Evolutionary conservation across 192 early-diverging fungal genomes (phyloP).

Genomic region (Mortierella alpina): DNA sequence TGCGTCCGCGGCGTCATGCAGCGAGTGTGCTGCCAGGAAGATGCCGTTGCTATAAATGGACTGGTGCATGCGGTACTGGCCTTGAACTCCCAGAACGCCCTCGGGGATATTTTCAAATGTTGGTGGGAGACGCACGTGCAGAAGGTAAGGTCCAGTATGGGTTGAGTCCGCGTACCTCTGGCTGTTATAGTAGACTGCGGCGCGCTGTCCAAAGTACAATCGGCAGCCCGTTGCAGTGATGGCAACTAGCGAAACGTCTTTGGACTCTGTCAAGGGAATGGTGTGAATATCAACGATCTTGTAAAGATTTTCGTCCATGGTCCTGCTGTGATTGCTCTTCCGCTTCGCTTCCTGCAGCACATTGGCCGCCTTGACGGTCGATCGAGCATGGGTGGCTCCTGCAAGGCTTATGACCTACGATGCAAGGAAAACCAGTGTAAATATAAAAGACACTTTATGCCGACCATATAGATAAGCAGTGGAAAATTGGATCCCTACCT

Average conservation of each 20-base stretch:
- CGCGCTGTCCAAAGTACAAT: constrained; percentile 75
- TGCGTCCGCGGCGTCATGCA: constrained; percentile 77
- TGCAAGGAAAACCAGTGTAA: neutral
- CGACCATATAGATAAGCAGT: neutral
- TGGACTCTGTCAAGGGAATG: constrained; percentile 73
- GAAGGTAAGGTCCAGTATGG: constrained; percentile 57
- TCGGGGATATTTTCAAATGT: constrained; percentile 52
- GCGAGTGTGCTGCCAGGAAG: constrained; percentile 70
- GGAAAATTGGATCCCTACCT: constrained; percentile 47
- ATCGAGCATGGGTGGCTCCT: constrained; percentile 3
- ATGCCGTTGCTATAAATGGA: constrained; percentile 76
- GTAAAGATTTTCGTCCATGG: constrained; percentile 59
- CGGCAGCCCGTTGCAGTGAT: constrained; percentile 82
- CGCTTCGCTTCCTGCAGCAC: constrained; percentile 40
- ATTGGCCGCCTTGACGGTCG: constrained; percentile 19
- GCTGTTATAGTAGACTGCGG: constrained; percentile 28
- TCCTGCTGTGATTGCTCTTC: constrained; percentile 44
- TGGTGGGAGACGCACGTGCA: constrained; percentile 79
- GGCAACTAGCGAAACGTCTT: constrained; percentile 76
- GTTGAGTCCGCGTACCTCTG: constrained; percentile 25
- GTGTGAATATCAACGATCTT: constrained; percentile 82
- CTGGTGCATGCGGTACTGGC: constrained; percentile 66
- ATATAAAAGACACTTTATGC: neutral
- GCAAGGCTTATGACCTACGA: constrained; percentile 31
- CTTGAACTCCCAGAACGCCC: constrained; percentile 26